Conservation (phyloP, 2,329 filamentous ascomycete genomes). For the Aureobasidium namibiae region DNA sequence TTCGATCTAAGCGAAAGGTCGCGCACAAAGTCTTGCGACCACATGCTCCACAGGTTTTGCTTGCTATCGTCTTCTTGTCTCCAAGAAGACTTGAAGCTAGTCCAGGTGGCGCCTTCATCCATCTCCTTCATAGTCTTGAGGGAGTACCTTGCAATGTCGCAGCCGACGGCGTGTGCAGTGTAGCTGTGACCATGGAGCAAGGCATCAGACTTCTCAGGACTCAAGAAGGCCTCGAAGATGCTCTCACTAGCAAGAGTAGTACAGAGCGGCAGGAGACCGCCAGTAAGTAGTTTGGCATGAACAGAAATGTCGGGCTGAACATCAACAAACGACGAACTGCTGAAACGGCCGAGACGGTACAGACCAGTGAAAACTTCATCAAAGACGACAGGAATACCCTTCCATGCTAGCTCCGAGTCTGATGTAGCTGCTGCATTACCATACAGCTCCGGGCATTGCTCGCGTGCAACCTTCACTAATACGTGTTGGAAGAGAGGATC, state of each 20-base stretch:
- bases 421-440: neutral
- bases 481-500: constrained; percentile 74
- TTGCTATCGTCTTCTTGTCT: neutral
- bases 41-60: constrained; percentile 57
- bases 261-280: constrained; percentile 69
- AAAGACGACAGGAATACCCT: constrained; percentile 68
- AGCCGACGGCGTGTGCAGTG: constrained; percentile 75
- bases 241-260: constrained; percentile 65
- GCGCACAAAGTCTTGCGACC: constrained; percentile 54
- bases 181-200: constrained; percentile 81
- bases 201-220: constrained; percentile 67
- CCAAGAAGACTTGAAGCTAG: constrained; percentile 46
- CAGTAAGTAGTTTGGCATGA: constrained; percentile 77
- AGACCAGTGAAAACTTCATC: constrained; percentile 85
- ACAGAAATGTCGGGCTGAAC: constrained; percentile 66
- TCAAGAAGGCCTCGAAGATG: constrained; percentile 64
- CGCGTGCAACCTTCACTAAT: constrained; percentile 59
- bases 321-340: constrained; percentile 60
- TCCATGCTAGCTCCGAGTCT: constrained; percentile 43
- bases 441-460: constrained; percentile 13
- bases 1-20: constrained; percentile 47
- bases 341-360: constrained; percentile 69
- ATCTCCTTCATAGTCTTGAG: constrained; percentile 52
- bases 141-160: constrained; percentile 64
- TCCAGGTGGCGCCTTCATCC: constrained; percentile 50